phyloP scores from a whole-genome alignment of 495 filamentous ascomycete genomes.

The Saxispiralis lemnorum region DNA sequence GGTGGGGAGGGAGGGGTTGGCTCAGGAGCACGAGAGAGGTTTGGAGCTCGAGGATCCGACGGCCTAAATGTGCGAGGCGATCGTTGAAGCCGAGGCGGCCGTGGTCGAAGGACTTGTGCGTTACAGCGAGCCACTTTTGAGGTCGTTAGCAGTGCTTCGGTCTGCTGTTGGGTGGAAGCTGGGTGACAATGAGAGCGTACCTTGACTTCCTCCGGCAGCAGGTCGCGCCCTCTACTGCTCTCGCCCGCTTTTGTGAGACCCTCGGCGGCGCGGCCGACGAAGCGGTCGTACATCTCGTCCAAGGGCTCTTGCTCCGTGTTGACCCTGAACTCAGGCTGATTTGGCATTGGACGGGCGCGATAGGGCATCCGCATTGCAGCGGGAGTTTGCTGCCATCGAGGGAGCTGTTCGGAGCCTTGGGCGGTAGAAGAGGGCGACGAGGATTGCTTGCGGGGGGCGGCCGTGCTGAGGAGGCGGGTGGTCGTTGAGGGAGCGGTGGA shows the following conservation, averaged over 20 bases:
- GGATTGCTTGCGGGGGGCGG: conserved; percentile 1
- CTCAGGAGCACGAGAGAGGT: conserved; percentile 53
- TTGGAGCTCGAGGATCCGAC: conserved; percentile 64
- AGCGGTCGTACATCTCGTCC: conserved; percentile 51
- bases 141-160: too few species aligned
- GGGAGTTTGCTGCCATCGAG: conserved; percentile 73
- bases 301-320: conserved; percentile 58
- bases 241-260: conserved; percentile 30
- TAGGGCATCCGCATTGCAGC: conserved; percentile 36
- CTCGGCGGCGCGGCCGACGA: conserved; percentile 41
- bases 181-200: conserved; percentile 1
- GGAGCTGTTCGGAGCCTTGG: conserved; percentile 27
- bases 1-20: conserved; percentile 16
- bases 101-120: conserved; percentile 97
- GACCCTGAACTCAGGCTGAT: conserved; percentile 37
- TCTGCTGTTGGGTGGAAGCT: too few species aligned
- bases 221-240: conserved; percentile 7
- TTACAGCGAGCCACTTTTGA: conserved; percentile 93
- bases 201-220: conserved; percentile 64
- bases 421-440: not conserved
- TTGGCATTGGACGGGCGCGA: conserved; percentile 19
- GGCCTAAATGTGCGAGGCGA: conserved; percentile 79
- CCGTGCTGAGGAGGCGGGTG: conserved; percentile 10
- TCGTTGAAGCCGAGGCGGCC: conserved; percentile 88
- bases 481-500: not conserved